Evolutionary conservation across 2,329 filamentous ascomycete genomes (phyloP), one percentile per base, ranked within the genome.

Genomic region (Aspergillus viridinutans): DNA sequence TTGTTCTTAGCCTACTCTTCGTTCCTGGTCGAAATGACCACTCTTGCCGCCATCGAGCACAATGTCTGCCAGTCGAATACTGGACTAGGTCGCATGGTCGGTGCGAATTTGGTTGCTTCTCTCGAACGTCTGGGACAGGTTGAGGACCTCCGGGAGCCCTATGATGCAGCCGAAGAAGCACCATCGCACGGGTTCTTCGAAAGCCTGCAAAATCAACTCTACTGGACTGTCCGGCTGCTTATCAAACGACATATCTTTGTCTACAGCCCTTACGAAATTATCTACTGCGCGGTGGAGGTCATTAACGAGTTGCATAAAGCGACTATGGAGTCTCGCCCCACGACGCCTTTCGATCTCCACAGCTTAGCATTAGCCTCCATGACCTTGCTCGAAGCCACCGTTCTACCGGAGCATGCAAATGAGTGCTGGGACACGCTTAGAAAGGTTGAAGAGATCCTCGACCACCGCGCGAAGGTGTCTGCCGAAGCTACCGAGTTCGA

Each of bases 381-480:
- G 66, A 77, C 75, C 32, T 69, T 77, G 7, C 68, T 77, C 2
- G 75, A 77, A 57, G 69, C 74, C 3, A 74, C 73, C 5, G 74
- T 76, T 28, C 64, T 77, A 35, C 73, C 74, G 4, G 73, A 74
- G 47, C 62, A 72, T 49, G 59, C 70, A 2, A 68, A 64, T 49
- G 69, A 76, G 53, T 76, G 74, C 59, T 77, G 74, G 73, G 65
- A 69, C 5, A 58, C 68, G 0, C 69, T 87, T n/a, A 73, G 77
- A 28, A 80, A 79, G 52, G 80, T 83, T 3, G 79, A 83, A 53
- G 72, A 75, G 10, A 73, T 81, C 3, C 73, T 82, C 48, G 75
- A 79, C 42, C 70, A 74, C 8, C 77, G 81, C 23, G 75, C 70
- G 23, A 73, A 72, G 60, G 62, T 64, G 29, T 56, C 65, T 9